A percentile compares a stretch with the other conserved stretches of the same genome.
These are phyloP conservation scores for Platanus orientalis DNA, from an alignment of 164 flowering plant species.

Conservation along the genomic window DNA sequence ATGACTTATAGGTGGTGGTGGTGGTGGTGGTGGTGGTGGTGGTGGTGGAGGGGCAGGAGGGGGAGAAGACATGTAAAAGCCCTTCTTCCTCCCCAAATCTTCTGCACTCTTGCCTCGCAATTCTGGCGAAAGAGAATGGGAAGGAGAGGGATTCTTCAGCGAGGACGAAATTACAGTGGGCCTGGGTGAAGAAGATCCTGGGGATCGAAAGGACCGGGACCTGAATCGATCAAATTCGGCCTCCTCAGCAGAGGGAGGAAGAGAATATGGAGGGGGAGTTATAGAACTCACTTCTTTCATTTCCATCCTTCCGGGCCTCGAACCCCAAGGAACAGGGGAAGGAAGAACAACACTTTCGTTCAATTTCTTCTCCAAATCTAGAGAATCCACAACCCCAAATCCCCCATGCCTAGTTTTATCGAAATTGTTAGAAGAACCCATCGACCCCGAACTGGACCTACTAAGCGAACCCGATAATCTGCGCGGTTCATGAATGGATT, in stretches of 20 bases:
- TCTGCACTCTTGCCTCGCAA: conserved; percentile 37
- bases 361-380: conserved; percentile 33
- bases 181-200: no score
- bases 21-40: no score
- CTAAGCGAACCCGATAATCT: conserved; percentile 15
- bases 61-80: conserved; percentile 19
- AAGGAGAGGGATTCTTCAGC: conserved; percentile 40
- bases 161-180: conserved; percentile 16
- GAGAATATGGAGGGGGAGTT: conserved; percentile 16
- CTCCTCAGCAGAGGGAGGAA: conserved; percentile 33
- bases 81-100: no score
- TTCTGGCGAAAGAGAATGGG: conserved; percentile 40
- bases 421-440: conserved; percentile 16
- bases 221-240: conserved; percentile 27
- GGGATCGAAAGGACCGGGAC: conserved; percentile 21
- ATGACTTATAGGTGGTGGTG: no score
- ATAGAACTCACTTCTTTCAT: conserved; percentile 28
- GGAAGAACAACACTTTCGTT: conserved; percentile 55
- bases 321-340: conserved; percentile 85
- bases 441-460: conserved; percentile 29
- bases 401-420: conserved; percentile 21
- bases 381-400: conserved; percentile 20
- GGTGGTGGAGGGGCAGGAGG: conserved; percentile 28
- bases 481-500: conserved; percentile 15
- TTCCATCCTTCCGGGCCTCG: conserved; percentile 75